These are phyloP conservation scores for Blastocladiella emersonii DNA, from an alignment of 371 early-diverging fungal genomes.

Conservation along the genomic window DNA sequence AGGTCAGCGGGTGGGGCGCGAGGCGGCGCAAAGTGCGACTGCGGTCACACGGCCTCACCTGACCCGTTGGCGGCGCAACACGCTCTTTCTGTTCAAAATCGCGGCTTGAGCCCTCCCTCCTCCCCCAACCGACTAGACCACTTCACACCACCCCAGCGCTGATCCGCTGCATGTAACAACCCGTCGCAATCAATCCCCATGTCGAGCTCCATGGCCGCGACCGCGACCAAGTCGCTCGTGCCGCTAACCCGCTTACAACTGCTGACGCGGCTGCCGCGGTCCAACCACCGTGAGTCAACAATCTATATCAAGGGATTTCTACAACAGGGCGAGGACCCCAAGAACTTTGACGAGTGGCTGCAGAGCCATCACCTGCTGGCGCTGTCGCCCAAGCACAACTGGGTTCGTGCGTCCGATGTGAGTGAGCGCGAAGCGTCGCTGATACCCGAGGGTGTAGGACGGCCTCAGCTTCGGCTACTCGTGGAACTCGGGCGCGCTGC, in stretches of 20 bases:
- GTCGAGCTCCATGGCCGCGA: too few species aligned
- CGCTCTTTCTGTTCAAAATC: too few species aligned
- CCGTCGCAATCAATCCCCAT: too few species aligned
- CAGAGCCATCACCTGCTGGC: neutral
- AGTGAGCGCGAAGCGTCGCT: neutral
- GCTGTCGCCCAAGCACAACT: slow-evolving; percentile 1
- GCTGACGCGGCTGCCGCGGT: neutral
- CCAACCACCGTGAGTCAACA: neutral
- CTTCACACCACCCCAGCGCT: too few species aligned
- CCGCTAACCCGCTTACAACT: neutral
- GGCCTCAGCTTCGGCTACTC: neutral
- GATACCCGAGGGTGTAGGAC: neutral
- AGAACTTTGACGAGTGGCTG: neutral
- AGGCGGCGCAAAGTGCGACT: too few species aligned
- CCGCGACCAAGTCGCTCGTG: neutral
- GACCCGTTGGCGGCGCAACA: too few species aligned
- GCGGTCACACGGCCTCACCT: too few species aligned
- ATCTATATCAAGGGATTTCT: neutral
- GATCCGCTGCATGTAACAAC: too few species aligned
- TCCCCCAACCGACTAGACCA: too few species aligned
- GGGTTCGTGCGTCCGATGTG: neutral
- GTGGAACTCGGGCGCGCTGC: neutral
- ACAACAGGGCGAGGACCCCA: neutral
- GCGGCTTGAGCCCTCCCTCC: too few species aligned
- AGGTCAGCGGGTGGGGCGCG: too few species aligned